Base-by-base conservation (phyloP, 805 yeast species). In the Kuraishia floccosa region DNA sequence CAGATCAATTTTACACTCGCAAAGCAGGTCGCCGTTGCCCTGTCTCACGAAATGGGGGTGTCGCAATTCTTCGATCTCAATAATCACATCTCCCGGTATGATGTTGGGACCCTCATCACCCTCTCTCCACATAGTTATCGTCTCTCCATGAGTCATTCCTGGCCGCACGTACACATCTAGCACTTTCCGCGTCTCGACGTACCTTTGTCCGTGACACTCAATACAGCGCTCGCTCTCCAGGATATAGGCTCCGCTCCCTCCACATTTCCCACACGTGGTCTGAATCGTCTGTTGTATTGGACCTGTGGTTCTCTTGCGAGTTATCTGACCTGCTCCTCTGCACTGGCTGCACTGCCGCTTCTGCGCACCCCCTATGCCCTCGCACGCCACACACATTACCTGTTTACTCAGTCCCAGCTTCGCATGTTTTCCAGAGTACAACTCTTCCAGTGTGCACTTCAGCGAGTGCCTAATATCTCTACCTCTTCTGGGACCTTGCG, bases 11-110 rank as follows among this genome's bases (percentile, higher is more conserved):
- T 62, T 57, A 24, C 57, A 55, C 19, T 54, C 63, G 44, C 60
- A 46, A 32, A 56, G 55, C 30, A 75, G 48, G 40, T 72, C 70
- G 23, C 63, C 46, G 22, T 52, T 63, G 28, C 49, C 54, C 37
- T 79, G 54, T 10, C 56, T 56, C 33, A 68, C 62, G 13, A 37
- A 41, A 4, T 45, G 41, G 28, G 58, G 36, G 4, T 26, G 52
- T 5, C 34, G 36, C 9, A 37, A 34, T 39, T 67, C 65, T 24
- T 60, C 59, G 16, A 79, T 47, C 2, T 66, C 69, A 7, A 79
- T 64, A 3, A 76, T 53, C 5, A 79, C 77, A 47, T 79, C 83
- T 2, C 87, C 87, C 0, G 86, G 80, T 3, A 66, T 52, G 3
- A 72, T 54, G 36, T 64, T 60, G 13, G 66, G 47, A 1, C 73